phyloP scores from a whole-genome alignment of 1,284 basidiomycete species.

The Irpex rosettiformis region DNA sequence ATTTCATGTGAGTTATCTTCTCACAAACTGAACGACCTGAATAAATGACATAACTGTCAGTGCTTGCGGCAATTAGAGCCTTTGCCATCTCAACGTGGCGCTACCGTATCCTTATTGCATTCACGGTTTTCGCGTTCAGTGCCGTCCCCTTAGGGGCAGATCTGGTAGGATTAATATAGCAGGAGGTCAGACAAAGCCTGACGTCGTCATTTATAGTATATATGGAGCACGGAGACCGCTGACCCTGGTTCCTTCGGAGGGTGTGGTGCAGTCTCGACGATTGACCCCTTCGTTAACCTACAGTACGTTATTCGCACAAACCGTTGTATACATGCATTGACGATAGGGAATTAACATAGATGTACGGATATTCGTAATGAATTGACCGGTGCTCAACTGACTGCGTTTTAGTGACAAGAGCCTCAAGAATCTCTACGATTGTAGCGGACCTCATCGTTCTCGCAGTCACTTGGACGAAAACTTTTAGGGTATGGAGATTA shows the following conservation, averaged over 20 bases:
- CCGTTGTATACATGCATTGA: no score
- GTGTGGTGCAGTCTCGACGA: background rate
- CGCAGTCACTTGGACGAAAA: background rate
- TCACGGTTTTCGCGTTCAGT: background rate
- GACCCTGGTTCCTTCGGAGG: background rate
- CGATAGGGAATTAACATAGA: no score
- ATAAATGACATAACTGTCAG: background rate
- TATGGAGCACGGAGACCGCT: background rate
- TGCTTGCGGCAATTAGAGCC: background rate
- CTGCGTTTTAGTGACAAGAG: background rate
- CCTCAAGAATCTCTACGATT: background rate
- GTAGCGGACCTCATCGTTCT: background rate
- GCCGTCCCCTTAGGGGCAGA: background rate
- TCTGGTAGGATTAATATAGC: background rate
- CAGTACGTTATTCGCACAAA: background rate
- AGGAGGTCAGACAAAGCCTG: background rate
- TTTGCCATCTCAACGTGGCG: background rate
- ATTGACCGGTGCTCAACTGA: no score
- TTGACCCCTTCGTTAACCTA: background rate
- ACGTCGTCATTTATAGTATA: background rate
- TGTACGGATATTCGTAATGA: no score
- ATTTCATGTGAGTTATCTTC: no score
- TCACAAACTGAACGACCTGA: no score
- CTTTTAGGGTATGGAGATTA: background rate
- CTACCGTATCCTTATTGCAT: background rate